Conservation (phyloP, 805 yeast genomes). For the Candida boidinii region DNA sequence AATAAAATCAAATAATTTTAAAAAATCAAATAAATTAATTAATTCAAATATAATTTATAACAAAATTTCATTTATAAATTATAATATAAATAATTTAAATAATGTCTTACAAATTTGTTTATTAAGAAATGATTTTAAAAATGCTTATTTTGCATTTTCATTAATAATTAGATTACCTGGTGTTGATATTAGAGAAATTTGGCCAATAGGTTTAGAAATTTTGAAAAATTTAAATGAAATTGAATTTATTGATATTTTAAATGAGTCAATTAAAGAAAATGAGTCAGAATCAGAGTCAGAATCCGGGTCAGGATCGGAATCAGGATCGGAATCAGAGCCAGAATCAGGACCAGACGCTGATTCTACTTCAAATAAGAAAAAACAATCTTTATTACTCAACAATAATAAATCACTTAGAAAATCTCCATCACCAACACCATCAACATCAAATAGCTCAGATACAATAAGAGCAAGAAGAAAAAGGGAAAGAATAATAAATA, state of each 20-base stretch:
- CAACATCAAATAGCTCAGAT: too few species aligned
- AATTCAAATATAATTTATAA: not conserved
- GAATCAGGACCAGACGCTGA: too few species aligned
- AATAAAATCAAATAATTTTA: not conserved
- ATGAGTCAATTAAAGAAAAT: too few species aligned
- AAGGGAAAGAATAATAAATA: not conserved
- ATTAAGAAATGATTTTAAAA: slow-evolving; percentile 40
- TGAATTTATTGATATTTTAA: slow-evolving; percentile 10
- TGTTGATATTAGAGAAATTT: slow-evolving; percentile 46
- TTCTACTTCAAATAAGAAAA: too few species aligned
- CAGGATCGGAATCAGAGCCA: too few species aligned
- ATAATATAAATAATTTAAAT: slow-evolving; percentile 22
- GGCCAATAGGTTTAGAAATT: slow-evolving; percentile 60
- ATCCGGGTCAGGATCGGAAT: too few species aligned
- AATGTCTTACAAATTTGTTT: slow-evolving; percentile 42
- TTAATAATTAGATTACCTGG: slow-evolving; percentile 37
- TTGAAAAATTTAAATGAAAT: slow-evolving; percentile 22
- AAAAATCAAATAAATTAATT: not conserved
- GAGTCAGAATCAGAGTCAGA: not conserved
- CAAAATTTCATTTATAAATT: slow-evolving; percentile 1
- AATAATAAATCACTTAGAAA: too few species aligned
- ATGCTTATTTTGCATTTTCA: slow-evolving; percentile 45
- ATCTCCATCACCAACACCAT: too few species aligned
- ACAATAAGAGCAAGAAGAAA: slow-evolving; percentile 1
- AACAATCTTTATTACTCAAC: too few species aligned